Percentiles rank a stretch among this genome's conserved stretches.
These are phyloP conservation scores for Mucor irregularis DNA, from an alignment of 371 early-diverging fungal genomes.

Conservation along the genomic window DNA sequence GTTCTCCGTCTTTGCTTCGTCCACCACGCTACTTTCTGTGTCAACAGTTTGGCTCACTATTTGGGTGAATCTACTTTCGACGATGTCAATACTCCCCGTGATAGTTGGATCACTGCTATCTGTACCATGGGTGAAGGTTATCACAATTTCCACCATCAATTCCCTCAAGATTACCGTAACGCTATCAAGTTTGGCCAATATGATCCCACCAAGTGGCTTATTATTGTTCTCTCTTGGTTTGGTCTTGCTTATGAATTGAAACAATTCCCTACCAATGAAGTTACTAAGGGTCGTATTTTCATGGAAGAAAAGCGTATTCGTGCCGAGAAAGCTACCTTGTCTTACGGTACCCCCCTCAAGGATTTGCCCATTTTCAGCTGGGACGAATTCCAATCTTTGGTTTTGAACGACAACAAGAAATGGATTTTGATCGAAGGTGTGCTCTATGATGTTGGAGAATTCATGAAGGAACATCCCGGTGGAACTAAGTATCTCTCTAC, in stretches of 20 bases:
- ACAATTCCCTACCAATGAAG: conserved; percentile 88
- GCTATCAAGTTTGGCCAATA: conserved; percentile 89
- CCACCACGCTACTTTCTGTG: conserved; percentile 95
- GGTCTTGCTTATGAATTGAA: conserved; percentile 89
- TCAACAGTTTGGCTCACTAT: conserved; percentile 87
- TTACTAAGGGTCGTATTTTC: conserved; percentile 78
- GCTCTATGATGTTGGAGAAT: conserved; percentile 88
- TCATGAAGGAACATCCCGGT: conserved; percentile 91
- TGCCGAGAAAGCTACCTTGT: conserved; percentile 55
- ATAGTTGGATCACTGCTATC: conserved; percentile 80
- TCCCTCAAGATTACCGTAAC: conserved; percentile 95
- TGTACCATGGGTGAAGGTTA: conserved; percentile 86
- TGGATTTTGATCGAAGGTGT: conserved; percentile 89
- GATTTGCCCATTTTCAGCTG: conserved; percentile 75
- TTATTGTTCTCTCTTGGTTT: conserved; percentile 61
- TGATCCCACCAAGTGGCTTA: conserved; percentile 96
- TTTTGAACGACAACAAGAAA: conserved; percentile 61
- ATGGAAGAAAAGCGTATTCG: conserved; percentile 85
- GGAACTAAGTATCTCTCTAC: conserved; percentile 78
- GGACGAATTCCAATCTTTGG: conserved; percentile 72
- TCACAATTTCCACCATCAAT: conserved; percentile 94
- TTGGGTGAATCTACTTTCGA: conserved; percentile 83
- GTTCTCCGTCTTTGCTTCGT: conserved; percentile 79
- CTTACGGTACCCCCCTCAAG: conserved; percentile 75
- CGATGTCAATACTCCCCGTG: conserved; percentile 79